Evolutionary conservation across 306 rosid genomes (phyloP).

Genomic region (Rubus idaeus): DNA sequence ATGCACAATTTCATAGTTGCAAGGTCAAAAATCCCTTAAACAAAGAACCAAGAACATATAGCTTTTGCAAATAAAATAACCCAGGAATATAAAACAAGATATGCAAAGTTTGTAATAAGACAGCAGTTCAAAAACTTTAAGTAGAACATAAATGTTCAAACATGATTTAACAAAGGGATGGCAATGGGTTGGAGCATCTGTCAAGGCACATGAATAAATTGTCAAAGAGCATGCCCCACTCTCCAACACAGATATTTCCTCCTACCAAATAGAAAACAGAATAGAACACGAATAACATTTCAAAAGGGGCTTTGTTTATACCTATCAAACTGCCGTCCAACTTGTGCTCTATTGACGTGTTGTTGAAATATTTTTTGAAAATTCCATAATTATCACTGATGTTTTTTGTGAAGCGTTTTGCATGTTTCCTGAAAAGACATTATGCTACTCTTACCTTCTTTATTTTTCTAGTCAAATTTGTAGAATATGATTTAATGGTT

Average conservation of each 20-base stretch:
- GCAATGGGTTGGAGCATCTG: neutral
- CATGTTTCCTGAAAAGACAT: neutral
- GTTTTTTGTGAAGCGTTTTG: neutral
- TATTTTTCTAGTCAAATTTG: neutral
- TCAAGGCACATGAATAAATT: neutral
- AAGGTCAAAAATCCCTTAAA: constrained; percentile 3
- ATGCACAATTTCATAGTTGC: neutral
- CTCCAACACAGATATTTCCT: neutral
- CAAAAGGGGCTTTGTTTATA: neutral
- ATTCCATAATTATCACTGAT: neutral
- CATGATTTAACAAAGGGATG: neutral
- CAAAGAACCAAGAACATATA: neutral
- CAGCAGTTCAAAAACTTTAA: neutral
- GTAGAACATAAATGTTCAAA: neutral
- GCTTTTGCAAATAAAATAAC: neutral
- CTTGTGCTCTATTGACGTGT: neutral
- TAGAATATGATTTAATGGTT: neutral
- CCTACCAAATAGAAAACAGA: neutral
- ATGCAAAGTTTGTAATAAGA: neutral
- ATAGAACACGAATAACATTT: neutral
- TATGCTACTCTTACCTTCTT: neutral
- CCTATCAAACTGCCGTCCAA: neutral
- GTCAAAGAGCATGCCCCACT: neutral
- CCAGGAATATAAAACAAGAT: neutral
- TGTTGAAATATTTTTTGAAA: neutral